These are phyloP conservation scores for Glebionis coronaria DNA, from an alignment of 129 eudicot genomes.

Conservation along the genomic window DNA sequence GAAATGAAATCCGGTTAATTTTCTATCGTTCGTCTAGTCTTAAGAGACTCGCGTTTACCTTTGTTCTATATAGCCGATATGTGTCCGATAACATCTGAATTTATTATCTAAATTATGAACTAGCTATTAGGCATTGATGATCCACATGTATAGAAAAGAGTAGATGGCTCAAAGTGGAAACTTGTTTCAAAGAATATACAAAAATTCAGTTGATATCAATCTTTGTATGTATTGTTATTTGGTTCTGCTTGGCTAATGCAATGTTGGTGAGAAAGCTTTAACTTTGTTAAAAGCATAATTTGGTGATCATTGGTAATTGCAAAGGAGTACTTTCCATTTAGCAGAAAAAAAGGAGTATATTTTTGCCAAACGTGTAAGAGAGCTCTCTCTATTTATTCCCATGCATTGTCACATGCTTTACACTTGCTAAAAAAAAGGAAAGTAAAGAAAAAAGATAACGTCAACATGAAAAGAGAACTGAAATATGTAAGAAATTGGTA, in stretches of 20 bases:
- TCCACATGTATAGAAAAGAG: too few relatives aligned
- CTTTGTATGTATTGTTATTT: too few relatives aligned
- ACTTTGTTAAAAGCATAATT: conserved; percentile 24
- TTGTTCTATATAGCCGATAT: too few relatives aligned
- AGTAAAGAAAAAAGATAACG: conserved; percentile 38
- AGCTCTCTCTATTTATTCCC: conserved; percentile 29
- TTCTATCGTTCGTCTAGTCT: conserved; percentile 13
- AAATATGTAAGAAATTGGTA: conserved; percentile 25
- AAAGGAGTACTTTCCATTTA: conserved; percentile 35
- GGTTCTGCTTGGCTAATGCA: too few relatives aligned
- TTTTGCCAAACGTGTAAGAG: conserved; percentile 34
- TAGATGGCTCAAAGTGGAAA: too few relatives aligned
- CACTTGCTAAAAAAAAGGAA: conserved; percentile 34
- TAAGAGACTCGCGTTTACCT: neutral
- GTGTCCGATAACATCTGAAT: too few relatives aligned
- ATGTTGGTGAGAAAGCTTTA: neutral
- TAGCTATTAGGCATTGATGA: too few relatives aligned
- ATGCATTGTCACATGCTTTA: conserved; percentile 39
- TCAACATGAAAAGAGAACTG: conserved; percentile 42
- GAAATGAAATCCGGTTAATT: conserved; percentile 25
- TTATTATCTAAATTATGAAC: neutral
- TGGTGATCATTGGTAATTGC: conserved; percentile 43
- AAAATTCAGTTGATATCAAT: too few relatives aligned
- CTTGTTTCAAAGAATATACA: neutral
- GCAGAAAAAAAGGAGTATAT: conserved; percentile 19